Conservation (phyloP, 73 alveolate genomes). For the Effrenium voratum region DNA sequence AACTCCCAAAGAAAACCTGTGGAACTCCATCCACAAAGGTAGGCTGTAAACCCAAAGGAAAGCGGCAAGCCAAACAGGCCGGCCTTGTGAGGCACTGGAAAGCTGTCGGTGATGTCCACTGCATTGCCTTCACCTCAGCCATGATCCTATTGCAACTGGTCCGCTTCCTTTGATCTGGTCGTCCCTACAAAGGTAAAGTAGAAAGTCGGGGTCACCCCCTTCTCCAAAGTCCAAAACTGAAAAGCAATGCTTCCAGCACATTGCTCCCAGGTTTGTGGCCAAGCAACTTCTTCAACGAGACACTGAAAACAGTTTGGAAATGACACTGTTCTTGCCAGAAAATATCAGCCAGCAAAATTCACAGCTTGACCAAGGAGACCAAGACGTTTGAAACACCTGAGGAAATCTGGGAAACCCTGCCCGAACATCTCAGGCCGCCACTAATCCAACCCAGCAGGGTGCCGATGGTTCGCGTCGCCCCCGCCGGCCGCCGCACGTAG, state of each 20-base stretch:
- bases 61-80: not conserved
- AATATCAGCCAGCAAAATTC: no score
- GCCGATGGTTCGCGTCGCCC: conserved; percentile 92
- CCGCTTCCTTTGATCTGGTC: no score
- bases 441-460: conserved; percentile 93
- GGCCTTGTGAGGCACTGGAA: conserved; percentile 90
- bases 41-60: not conserved
- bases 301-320: no score
- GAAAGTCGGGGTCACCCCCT: no score
- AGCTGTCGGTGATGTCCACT: conserved; percentile 91
- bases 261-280: no score
- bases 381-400: not conserved
- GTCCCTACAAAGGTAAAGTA: no score
- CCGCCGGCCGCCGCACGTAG: conserved; percentile 89
- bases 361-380: not conserved
- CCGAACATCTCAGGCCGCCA: not conserved
- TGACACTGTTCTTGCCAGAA: no score
- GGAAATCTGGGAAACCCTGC: not conserved
- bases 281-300: no score
- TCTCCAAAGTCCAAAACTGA: no score
- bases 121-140: conserved; percentile 61
- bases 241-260: no score
- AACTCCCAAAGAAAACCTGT: not conserved
- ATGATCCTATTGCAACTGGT: no score
- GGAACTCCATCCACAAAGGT: not conserved